Percentiles rank a stretch among this genome's conserved stretches.
Conservation (phyloP, 495 filamentous ascomycete species). For the Physcia stellaris region DNA sequence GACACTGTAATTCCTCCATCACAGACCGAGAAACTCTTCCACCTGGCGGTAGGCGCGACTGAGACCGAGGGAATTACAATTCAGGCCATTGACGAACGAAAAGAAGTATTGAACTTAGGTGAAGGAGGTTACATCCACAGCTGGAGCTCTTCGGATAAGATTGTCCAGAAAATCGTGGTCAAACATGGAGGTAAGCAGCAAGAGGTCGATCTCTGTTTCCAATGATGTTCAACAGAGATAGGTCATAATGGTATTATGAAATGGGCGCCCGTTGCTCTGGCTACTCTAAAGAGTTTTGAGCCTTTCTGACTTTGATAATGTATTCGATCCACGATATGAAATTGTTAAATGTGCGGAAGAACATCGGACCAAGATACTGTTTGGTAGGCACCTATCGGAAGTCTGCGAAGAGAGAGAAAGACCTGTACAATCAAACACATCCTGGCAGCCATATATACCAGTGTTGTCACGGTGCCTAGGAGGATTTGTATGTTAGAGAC, state of each 20-base stretch:
- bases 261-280: conserved; percentile 11
- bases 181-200: conserved; percentile 9
- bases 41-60: conserved; percentile 38
- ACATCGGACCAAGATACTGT: too few species aligned
- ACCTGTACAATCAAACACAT: too few species aligned
- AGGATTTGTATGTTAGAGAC: too few species aligned
- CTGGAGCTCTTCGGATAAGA: conserved; percentile 11
- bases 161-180: conserved; percentile 10
- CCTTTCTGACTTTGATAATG: too few species aligned
- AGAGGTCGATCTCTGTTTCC: not conserved
- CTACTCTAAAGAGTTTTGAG: conserved; percentile 9
- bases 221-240: not conserved
- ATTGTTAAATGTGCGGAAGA: too few species aligned
- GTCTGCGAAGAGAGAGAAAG: too few species aligned
- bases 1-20: conserved; percentile 63
- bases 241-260: conserved; percentile 15
- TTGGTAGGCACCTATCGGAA: too few species aligned
- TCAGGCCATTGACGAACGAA: conserved; percentile 12
- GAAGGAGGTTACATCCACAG: conserved; percentile 7
- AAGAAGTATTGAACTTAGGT: conserved; percentile 6
- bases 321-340: too few species aligned
- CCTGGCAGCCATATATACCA: too few species aligned
- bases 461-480: too few species aligned
- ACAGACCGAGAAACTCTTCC: conserved; percentile 43
- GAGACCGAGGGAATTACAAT: conserved; percentile 15